Evolutionary conservation across 768 basidiomycete species (phyloP), one percentile per base, ranked within the genome.

Genomic region (Russula olivacea): DNA sequence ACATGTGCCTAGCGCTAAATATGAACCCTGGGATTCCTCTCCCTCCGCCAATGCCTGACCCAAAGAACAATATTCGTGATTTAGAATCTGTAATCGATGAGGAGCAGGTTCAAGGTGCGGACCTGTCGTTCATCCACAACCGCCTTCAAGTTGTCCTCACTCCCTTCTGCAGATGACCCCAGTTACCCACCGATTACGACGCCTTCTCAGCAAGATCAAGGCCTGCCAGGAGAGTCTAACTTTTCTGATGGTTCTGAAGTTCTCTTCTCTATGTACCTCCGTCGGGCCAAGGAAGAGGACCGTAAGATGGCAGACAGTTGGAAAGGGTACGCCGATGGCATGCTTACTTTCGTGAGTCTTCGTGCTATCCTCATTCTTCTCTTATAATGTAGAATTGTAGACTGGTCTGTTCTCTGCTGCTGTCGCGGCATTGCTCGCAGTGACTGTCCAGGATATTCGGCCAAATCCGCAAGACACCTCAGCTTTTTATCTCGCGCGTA

Each of bases 331-430:
- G 61, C 61, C 0, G 61, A 61, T 9, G 61, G 61, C 0, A 56
- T 62, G 7, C 55, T 62, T 1, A 8, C 57, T 21, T 62, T 57
- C 10, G 61, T 62, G 14, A 30, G 61, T 34, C 4, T 15, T 45
- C 5, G 5, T 25, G 0, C 23, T 25, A 3, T 21, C 14, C 17
- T 10, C 10, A 32, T 15, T 30, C 30, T 23, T 34, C 17, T 36
- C 28, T 1, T 7, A 36, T 14, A 36, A 52, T n/a, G 6, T 5
- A 21, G 40, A 25, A 12, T 11, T 25, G 23, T 15, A 67, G 66
- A 61, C 66, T 3, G 64, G 66, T 48, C 19, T 67, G n/a, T 67
- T 64, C 36, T 67, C 66, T 4, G 64, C 66, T 4, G 45, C 59
- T 2, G 45, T 67, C 4, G 64, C 66, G 1, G 57, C 63, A 7